phyloP scores from a whole-genome alignment of 495 filamentous ascomycete species.

The Xylaria flabelliformis region DNA sequence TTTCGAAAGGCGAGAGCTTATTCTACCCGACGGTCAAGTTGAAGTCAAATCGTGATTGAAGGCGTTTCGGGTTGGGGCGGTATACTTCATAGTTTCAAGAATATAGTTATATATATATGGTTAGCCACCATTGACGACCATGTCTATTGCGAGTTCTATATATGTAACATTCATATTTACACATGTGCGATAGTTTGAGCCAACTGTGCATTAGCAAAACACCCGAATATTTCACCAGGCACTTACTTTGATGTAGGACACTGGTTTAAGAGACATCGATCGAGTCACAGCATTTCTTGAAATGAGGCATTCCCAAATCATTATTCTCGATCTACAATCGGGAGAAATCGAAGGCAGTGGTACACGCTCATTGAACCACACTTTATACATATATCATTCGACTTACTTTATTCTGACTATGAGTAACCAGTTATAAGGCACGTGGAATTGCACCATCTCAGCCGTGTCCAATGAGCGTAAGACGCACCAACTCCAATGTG shows the following conservation, averaged over 20 bases:
- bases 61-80: not conserved
- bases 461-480: not conserved
- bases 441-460: not conserved
- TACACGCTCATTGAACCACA: too few species aligned
- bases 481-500: not conserved
- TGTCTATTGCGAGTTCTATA: not conserved
- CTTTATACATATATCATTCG: not conserved
- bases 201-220: not conserved
- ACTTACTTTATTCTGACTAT: not conserved
- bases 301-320: not conserved
- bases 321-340: not conserved
- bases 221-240: not conserved
- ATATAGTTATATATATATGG: not conserved
- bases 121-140: not conserved
- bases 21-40: slow-evolving; percentile 42
- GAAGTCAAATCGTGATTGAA: slow-evolving; percentile 3
- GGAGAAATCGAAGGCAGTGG: too few species aligned
- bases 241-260: not conserved
- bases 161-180: not conserved
- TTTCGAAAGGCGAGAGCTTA: slow-evolving; percentile 56
- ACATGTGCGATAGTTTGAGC: not conserved
- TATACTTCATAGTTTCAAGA: not conserved
- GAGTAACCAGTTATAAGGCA: not conserved
- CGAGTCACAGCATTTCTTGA: not conserved
- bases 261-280: not conserved